These are phyloP conservation scores for Clarireedia homoeocarpa DNA, from an alignment of 2,329 filamentous ascomycete genomes.

Conservation along the genomic window DNA sequence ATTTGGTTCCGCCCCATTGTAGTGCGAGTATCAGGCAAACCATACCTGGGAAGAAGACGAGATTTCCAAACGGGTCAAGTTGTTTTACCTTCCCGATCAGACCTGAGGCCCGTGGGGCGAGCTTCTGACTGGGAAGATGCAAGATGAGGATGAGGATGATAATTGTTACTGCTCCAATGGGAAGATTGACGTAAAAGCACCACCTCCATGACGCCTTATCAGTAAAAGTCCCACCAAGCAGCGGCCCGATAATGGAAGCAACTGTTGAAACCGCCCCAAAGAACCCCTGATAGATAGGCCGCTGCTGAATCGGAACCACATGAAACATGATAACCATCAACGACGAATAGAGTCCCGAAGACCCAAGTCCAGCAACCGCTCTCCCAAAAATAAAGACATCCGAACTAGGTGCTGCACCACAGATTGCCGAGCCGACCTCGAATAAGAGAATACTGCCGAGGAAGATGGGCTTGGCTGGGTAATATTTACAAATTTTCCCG, in stretches of 20 bases:
- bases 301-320: not conserved
- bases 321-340: slow-evolving; percentile 11
- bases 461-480: slow-evolving; percentile 27
- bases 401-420: slow-evolving; percentile 21
- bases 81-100: not conserved
- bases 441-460: slow-evolving; percentile 30
- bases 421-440: slow-evolving; percentile 32
- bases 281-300: slow-evolving; percentile 4
- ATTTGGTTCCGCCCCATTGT: slow-evolving; percentile 36
- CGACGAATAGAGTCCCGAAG: slow-evolving; percentile 35
- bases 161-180: slow-evolving; percentile 31
- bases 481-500: slow-evolving; percentile 29
- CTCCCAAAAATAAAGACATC: slow-evolving; percentile 39
- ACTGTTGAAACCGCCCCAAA: slow-evolving; percentile 19
- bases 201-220: slow-evolving; percentile 31
- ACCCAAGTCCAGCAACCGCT: slow-evolving; percentile 35
- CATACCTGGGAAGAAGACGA: slow-evolving; percentile 34
- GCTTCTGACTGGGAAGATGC: not conserved
- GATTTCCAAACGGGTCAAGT: slow-evolving; percentile 35
- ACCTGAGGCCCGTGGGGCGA: not conserved
- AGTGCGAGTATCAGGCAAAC: slow-evolving; percentile 35
- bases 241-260: slow-evolving; percentile 21
- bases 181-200: slow-evolving; percentile 29
- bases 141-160: not conserved
- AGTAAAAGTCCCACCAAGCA: slow-evolving; percentile 28